Conservation (phyloP, 164 flowering plant species). For the Paratinospora sagittata region DNA sequence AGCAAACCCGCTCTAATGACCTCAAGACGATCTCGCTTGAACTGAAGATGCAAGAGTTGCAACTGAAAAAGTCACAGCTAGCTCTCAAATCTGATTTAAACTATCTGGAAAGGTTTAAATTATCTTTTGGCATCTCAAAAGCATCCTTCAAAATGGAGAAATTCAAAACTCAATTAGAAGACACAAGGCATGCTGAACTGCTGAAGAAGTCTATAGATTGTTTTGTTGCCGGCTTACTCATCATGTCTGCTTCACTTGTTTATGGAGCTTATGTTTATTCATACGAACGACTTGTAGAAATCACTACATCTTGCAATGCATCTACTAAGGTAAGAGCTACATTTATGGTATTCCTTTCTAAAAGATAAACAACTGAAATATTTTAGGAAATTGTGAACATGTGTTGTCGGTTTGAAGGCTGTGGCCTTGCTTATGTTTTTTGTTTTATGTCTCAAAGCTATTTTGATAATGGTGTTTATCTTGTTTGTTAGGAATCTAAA, state of each 20-base stretch:
- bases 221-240: conserved; percentile 72
- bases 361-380: neutral
- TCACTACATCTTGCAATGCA: conserved; percentile 47
- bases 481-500: conserved; percentile 47
- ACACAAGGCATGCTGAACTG: conserved; percentile 58
- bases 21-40: conserved; percentile 67
- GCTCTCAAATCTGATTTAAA: conserved; percentile 52
- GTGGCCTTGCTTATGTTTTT: neutral
- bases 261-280: conserved; percentile 77
- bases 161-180: conserved; percentile 68
- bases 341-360: neutral
- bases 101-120: conserved; percentile 24
- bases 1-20: conserved; percentile 79
- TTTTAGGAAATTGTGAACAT: neutral
- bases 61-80: conserved; percentile 56
- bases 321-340: conserved; percentile 26
- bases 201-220: conserved; percentile 63
- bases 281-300: conserved; percentile 52
- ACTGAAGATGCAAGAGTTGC: conserved; percentile 53
- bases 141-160: no score
- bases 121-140: no score
- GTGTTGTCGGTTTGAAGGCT: neutral
- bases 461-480: neutral
- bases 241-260: conserved; percentile 53
- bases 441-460: neutral